Base-by-base conservation (phyloP, 257 asterid species). In the Nicotiana sylvestris region DNA sequence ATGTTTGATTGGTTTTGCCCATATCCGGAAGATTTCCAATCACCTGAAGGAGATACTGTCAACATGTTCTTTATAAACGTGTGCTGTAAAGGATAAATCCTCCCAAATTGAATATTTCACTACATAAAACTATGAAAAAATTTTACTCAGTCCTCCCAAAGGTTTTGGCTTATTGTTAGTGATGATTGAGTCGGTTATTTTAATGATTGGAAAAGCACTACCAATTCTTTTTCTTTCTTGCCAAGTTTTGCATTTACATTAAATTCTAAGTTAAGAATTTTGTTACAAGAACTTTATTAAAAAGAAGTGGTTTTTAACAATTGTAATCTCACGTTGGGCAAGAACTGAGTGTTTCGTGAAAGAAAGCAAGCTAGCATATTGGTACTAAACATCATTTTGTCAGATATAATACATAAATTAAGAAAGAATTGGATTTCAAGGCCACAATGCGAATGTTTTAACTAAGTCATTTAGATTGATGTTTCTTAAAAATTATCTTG, bases 1-100 rank as follows among this genome's bases (percentile, higher is more conserved):
- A 72, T 37, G 77, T 84, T 88, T 82, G 87, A 8, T 32, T 37
- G 27, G 82, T 86, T 91, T 67, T 81, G 85, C 27, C 87, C 88
- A 62, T 84, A 86, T 70, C 82, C 88, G 32, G 81, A 62, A 27
- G 37, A 66, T 66, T 79, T 83, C 61, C 57, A 11, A 17, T 66
- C 66, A 57, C 64, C 85, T 83, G 82, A 83, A 74, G 62, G 16
- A 74, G 39, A 25, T 25, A 46, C 61, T 72, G 39, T 72, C 61
- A 72, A 72, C 25, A 5, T 21, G 35, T 43, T 21, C 8, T 9
- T 21, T 21, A 21, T 21, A 21, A 21, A 15, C 21, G 0, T 9
- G 1, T 1, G 33, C 4, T 39, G 32, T 69, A 39, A 21, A 68
- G 39, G 1, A 10, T 3, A 68, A 68, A 37, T 37, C 77, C 7